Percentiles rank a stretch among this genome's conserved stretches.
Evolutionary conservation across 75 land plant genomes (phyloP).

Genomic region (Ceratopteris richardii): DNA sequence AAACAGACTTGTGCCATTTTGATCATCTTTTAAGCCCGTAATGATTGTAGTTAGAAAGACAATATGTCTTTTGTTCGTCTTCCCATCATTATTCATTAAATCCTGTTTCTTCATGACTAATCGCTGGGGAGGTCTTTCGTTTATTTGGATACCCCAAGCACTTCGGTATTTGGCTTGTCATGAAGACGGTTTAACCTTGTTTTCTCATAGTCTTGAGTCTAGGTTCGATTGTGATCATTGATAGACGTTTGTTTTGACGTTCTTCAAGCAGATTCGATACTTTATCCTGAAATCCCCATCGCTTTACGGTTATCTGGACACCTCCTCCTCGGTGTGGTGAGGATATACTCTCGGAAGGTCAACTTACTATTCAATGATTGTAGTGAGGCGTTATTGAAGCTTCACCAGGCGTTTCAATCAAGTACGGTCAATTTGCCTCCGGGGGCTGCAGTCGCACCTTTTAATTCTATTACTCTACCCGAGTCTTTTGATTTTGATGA

Average conservation of each 20-base stretch:
- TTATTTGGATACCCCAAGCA: too few species aligned
- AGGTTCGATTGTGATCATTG: background rate
- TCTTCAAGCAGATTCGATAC: slow-evolving; percentile 61
- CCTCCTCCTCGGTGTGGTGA: slow-evolving; percentile 92
- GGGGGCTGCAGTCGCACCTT: slow-evolving; percentile 91
- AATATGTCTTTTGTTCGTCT: too few species aligned
- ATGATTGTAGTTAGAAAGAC: too few species aligned
- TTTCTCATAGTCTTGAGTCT: background rate
- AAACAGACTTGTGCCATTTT: too few species aligned
- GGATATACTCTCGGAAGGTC: slow-evolving; percentile 96
- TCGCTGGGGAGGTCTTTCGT: too few species aligned
- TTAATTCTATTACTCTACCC: slow-evolving; percentile 91
- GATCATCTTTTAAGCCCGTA: too few species aligned
- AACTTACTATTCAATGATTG: slow-evolving; percentile 96
- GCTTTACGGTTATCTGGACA: slow-evolving; percentile 96
- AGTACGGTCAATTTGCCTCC: slow-evolving; percentile 92
- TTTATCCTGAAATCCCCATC: slow-evolving; percentile 91
- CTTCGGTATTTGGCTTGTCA: too few species aligned
- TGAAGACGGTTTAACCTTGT: too few species aligned
- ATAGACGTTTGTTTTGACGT: too few species aligned
- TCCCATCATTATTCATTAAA: too few species aligned
- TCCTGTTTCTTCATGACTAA: too few species aligned
- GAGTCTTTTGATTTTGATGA: slow-evolving; percentile 98
- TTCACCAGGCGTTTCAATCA: slow-evolving; percentile 91
- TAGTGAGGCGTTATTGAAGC: slow-evolving; percentile 89